Evolutionary conservation across 768 basidiomycete genomes (phyloP), one percentile per base, ranked within the genome.

Genomic region (Boletus reticulatus): DNA sequence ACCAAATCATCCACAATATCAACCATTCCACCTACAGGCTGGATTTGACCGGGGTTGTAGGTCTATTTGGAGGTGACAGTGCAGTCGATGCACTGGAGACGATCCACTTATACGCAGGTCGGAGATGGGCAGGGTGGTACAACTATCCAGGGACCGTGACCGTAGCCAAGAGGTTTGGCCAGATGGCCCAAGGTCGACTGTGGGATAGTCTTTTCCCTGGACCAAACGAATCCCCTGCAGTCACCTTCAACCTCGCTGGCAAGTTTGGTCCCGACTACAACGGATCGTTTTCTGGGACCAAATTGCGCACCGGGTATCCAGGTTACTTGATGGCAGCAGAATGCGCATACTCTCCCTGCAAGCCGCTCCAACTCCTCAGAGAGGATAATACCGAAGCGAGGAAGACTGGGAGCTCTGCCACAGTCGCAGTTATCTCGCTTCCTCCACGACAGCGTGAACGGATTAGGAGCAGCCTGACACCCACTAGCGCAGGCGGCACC

Each of bases 281-380:
- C 58, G 84, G 88, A 1, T 83, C 89, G 60, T 84, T n/a, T 73
- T 93, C 48, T 79, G 88, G 69, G 71, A 89, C 59, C 80, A 76
- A 52, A 69, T 74, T 42, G 77, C 69, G 6, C 75, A 81, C 64
- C 76, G 81, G 43, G 75, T 86, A 24, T 72, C 81, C 63, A 84
- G 90, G 29, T 78, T 73, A 50, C 85, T 87, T 73, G 78, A 82
- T 20, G 4, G 49, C 57, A 16, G 49, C 59, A 36, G 43, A 47
- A 9, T 61, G 62, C 36, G 29, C 19, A 14, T 34, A 20, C 0
- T 10, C 0, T 13, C 17, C 36, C 14, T 3, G 4, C 19, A 45
- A 44, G 19, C 24, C 10, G 16, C 46, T 60, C 36, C 17, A 13
- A n/a, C 50, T 71, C 42, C 0, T 12, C 2, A 51, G n/a, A 29